Percentiles rank a stretch among this genome's conserved stretches.
These are phyloP conservation scores for Metrosideros polymorpha DNA, from an alignment of 441 rosid genomes.

Conservation along the genomic window DNA sequence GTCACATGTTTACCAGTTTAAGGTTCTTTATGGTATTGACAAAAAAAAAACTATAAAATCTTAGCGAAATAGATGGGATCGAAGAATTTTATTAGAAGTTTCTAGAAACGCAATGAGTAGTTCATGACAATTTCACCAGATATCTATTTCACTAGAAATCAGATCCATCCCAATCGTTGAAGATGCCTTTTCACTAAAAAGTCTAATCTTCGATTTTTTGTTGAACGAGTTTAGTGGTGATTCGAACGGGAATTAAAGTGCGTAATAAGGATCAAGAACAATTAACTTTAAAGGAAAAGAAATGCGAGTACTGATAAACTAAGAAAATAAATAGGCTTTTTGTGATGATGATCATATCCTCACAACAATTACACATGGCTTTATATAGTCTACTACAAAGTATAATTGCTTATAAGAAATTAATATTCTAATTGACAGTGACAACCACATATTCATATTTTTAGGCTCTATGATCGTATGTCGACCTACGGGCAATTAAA, in stretches of 20 bases:
- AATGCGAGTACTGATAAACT: not conserved
- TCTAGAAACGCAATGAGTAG: not conserved
- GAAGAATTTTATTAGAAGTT: not conserved
- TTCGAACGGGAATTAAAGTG: not conserved
- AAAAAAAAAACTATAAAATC: too few species aligned
- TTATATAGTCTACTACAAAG: not conserved
- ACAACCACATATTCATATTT: not conserved
- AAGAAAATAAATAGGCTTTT: not conserved
- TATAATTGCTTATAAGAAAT: not conserved
- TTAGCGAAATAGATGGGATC: rapidly evolving
- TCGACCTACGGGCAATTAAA: not conserved
- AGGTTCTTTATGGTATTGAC: too few species aligned
- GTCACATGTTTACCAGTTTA: too few species aligned
- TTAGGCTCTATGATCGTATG: not conserved
- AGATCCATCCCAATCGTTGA: not conserved
- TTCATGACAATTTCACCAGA: not conserved
- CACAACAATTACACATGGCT: not conserved
- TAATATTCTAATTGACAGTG: not conserved
- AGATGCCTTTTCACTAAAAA: not conserved
- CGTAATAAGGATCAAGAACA: rapidly evolving
- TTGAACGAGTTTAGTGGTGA: not conserved
- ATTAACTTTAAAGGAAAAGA: not conserved
- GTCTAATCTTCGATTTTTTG: not conserved
- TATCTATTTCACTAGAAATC: rapidly evolving
- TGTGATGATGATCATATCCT: too few species aligned